Percentiles rank a stretch among this genome's conserved stretches.
Conservation (phyloP, 345 rosid species). For the Balakata baccata region DNA sequence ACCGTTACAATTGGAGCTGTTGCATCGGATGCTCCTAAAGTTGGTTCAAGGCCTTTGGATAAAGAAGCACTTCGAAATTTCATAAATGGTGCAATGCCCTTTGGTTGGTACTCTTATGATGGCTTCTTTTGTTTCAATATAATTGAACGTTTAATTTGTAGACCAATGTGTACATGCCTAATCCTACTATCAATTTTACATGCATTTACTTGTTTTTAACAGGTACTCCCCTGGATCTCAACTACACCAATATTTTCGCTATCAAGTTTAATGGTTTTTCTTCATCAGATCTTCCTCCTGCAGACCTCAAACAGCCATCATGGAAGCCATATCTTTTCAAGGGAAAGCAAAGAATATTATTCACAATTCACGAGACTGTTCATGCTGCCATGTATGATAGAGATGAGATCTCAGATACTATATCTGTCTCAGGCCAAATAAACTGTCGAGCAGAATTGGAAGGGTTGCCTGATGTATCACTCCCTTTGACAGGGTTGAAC, state of each 20-base stretch:
- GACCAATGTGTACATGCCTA: slow-evolving; percentile 15
- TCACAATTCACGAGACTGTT: slow-evolving; percentile 73
- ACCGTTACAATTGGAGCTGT: slow-evolving; percentile 47
- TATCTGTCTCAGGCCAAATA: slow-evolving; percentile 85
- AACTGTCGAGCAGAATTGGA: slow-evolving; percentile 90
- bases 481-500: slow-evolving; percentile 71
- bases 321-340: slow-evolving; percentile 93
- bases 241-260: slow-evolving; percentile 54
- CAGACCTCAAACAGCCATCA: slow-evolving; percentile 83
- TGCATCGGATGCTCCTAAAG: slow-evolving; percentile 64
- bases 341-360: slow-evolving; percentile 77
- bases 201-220: slow-evolving; percentile 15
- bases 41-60: slow-evolving; percentile 74
- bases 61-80: slow-evolving; percentile 72
- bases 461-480: slow-evolving; percentile 87
- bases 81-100: slow-evolving; percentile 77
- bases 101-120: slow-evolving; percentile 62
- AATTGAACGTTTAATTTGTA: slow-evolving; percentile 9
- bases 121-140: slow-evolving; percentile 29
- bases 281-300: slow-evolving; percentile 67
- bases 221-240: slow-evolving; percentile 91
- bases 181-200: slow-evolving; percentile 1
- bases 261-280: slow-evolving; percentile 77
- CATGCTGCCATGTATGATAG: slow-evolving; percentile 85
- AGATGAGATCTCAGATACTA: slow-evolving; percentile 81